A percentile compares a stretch with the other conserved stretches of the same genome.
These are phyloP conservation scores for Paecilomyces sp. DNA, from an alignment of 2,329 filamentous ascomycete genomes.

Conservation along the genomic window DNA sequence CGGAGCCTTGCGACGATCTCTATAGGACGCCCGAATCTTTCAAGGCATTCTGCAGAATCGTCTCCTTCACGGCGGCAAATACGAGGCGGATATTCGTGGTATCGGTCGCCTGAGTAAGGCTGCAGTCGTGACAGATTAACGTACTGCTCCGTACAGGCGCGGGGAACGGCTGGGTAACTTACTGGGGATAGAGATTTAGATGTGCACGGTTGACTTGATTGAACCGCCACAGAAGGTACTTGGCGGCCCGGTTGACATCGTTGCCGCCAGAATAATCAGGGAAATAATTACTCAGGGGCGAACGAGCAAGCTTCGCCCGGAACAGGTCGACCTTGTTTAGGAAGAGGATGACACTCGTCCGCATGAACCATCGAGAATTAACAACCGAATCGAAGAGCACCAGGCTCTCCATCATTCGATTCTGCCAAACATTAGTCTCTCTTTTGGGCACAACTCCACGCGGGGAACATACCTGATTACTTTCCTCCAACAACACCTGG, in stretches of 20 bases:
- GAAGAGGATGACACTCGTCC: conserved; percentile 97
- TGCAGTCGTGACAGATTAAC: conserved; percentile 35
- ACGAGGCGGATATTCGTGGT: conserved; percentile 97
- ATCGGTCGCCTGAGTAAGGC: conserved; percentile 95
- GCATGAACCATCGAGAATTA: conserved; percentile 98
- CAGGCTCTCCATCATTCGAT: conserved; percentile 98
- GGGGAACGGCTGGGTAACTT: conserved; percentile 36
- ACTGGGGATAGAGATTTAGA: conserved; percentile 96
- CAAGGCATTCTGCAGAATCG: conserved; percentile 93
- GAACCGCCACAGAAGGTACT: conserved; percentile 96
- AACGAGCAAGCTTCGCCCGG: conserved; percentile 84
- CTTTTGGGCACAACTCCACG: conserved; percentile 8
- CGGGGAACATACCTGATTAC: conserved; percentile 68
- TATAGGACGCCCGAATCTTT: conserved; percentile 95
- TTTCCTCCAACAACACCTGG: conserved; percentile 92
- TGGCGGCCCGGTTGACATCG: conserved; percentile 95
- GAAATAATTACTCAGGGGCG: conserved; percentile 89
- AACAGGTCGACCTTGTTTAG: conserved; percentile 99
- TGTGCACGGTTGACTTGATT: conserved; percentile 97
- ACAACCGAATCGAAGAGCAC: conserved; percentile 97
- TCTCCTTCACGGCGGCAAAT: conserved; percentile 97
- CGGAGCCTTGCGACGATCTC: background rate
- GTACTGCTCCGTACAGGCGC: background rate
- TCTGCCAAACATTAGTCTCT: conserved; percentile 47
- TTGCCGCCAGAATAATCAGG: conserved; percentile 96